Conservation (phyloP, 2,329 filamentous ascomycete genomes). For the Didymella arachidicola region DNA sequence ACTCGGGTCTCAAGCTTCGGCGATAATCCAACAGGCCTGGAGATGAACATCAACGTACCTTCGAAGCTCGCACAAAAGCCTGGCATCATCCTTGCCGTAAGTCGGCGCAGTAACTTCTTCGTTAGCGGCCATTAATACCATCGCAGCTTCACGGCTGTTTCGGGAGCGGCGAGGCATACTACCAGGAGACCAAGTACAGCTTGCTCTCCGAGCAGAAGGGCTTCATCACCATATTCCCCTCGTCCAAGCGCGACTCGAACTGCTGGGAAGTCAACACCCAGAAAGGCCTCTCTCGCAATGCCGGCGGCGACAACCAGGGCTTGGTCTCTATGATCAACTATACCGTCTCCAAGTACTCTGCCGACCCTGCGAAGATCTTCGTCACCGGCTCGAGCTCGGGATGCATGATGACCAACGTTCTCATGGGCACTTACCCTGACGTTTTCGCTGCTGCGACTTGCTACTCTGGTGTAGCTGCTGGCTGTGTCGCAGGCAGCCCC, state of each 20-base stretch:
- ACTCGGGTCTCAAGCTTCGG: conserved; percentile 54
- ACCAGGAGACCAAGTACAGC: conserved; percentile 26
- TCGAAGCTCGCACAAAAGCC: conserved; percentile 55
- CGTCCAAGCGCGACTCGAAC: conserved; percentile 57
- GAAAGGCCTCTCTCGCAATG: conserved; percentile 62
- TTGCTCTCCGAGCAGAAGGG: conserved; percentile 61
- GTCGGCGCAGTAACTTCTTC: conserved; percentile 39
- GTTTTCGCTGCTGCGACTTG: conserved; percentile 36
- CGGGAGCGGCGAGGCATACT: conserved; percentile 50
- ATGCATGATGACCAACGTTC: conserved; percentile 46
- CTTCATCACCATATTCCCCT: conserved; percentile 67
- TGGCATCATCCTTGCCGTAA: conserved; percentile 61
- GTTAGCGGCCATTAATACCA: neutral
- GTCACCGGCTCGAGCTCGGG: conserved; percentile 39
- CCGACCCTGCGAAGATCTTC: conserved; percentile 59
- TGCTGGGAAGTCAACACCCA: conserved; percentile 68
- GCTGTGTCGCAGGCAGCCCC: conserved; percentile 54
- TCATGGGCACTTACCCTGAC: conserved; percentile 41
- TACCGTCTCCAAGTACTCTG: conserved; percentile 60
- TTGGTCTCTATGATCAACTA: conserved; percentile 68
- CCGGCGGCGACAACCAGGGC: conserved; percentile 63
- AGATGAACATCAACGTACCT: conserved; percentile 62
- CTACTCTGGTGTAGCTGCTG: conserved; percentile 41
- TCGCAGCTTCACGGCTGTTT: conserved; percentile 39
- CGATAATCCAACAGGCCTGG: conserved; percentile 54